These are phyloP conservation scores for Phytophthora idaei DNA, from an alignment of 352 stramenopile species.

Conservation along the genomic window DNA sequence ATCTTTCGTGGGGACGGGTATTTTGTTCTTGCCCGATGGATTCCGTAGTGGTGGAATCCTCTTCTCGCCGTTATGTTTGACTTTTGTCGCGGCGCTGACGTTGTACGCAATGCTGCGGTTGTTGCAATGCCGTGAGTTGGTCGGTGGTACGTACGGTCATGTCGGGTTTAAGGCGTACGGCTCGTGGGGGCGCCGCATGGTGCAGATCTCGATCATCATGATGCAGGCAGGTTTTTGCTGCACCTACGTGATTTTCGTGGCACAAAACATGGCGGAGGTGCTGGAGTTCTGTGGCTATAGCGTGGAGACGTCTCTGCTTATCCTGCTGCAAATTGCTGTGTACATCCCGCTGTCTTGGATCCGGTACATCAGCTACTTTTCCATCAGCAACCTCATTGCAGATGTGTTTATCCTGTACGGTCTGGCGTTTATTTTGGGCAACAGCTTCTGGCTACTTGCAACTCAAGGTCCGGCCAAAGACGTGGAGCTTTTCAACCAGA, in stretches of 20 bases:
- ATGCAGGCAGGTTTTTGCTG: constrained; percentile 88
- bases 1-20: constrained; percentile 81
- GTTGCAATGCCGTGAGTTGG: constrained; percentile 67
- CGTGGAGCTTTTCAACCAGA: constrained; percentile 72
- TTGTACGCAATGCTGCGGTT: constrained; percentile 80
- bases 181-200: constrained; percentile 68
- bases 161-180: constrained; percentile 74
- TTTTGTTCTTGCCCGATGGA: constrained; percentile 79
- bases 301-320: constrained; percentile 59
- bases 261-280: constrained; percentile 79
- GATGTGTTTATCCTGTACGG: constrained; percentile 88
- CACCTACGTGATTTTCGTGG: constrained; percentile 87
- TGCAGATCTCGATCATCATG: constrained; percentile 84
- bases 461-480: constrained; percentile 49
- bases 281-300: constrained; percentile 54
- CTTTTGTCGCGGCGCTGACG: constrained; percentile 66
- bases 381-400: constrained; percentile 83
- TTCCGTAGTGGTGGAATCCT: constrained; percentile 77
- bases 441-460: constrained; percentile 68
- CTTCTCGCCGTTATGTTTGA: constrained; percentile 74
- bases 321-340: constrained; percentile 73
- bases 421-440: constrained; percentile 74
- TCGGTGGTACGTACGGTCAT: constrained; percentile 82
- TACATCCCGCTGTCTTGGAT: constrained; percentile 87
- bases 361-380: constrained; percentile 88